Evolutionary conservation across 2,329 filamentous ascomycete genomes (phyloP).

Genomic region (Talaromyces sp.): DNA sequence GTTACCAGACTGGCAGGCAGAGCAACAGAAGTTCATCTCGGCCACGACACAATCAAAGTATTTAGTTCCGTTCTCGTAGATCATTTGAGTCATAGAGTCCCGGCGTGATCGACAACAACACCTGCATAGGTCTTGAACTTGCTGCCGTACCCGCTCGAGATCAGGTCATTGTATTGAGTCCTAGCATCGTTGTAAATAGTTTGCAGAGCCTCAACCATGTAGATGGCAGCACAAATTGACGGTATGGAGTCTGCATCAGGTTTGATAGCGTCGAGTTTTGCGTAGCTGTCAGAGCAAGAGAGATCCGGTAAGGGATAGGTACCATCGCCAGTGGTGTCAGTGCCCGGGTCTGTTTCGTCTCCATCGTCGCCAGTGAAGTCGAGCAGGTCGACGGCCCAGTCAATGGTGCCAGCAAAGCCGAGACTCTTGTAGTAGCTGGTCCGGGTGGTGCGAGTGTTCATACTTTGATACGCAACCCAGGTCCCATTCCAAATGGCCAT

Average conservation of each 20-base stretch:
- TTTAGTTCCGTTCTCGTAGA: background rate
- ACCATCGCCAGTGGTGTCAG: background rate
- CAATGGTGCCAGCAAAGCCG: slow-evolving; percentile 29
- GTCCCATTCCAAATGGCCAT: slow-evolving; percentile 25
- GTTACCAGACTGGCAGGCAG: slow-evolving; percentile 13
- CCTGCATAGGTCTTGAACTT: background rate
- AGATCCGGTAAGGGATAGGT: background rate
- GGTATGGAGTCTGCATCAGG: background rate
- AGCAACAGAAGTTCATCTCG: background rate
- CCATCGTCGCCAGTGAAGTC: background rate
- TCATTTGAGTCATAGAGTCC: background rate
- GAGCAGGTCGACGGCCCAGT: slow-evolving; percentile 35
- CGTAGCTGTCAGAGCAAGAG: background rate
- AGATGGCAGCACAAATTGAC: background rate
- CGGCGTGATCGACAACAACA: background rate
- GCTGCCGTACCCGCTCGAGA: background rate
- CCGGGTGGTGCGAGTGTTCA: slow-evolving; percentile 18
- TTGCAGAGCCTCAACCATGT: background rate
- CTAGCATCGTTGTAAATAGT: background rate
- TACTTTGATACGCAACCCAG: slow-evolving; percentile 29
- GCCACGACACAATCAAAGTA: background rate
- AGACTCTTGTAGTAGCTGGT: slow-evolving; percentile 10
- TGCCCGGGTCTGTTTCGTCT: background rate
- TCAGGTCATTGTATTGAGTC: background rate
- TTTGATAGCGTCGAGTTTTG: background rate